Percentiles rank a stretch among this genome's conserved stretches.
These are phyloP conservation scores for Penicillium samsonianum DNA, from an alignment of 495 filamentous ascomycete species.

Conservation along the genomic window DNA sequence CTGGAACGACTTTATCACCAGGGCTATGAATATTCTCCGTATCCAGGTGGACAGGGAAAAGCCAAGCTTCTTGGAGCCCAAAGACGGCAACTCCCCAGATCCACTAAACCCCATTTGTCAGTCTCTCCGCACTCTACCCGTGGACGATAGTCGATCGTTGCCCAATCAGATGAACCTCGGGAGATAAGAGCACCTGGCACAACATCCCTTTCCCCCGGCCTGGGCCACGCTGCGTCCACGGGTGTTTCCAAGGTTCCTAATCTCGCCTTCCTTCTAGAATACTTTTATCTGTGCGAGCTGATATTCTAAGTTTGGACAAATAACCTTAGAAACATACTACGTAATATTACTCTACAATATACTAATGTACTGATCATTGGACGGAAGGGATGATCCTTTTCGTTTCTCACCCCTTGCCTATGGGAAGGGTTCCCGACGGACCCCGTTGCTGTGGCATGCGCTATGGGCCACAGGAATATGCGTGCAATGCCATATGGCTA, in stretches of 20 bases:
- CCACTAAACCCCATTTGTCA: conserved; percentile 20
- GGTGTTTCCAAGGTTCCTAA: not conserved
- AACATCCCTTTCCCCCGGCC: not conserved
- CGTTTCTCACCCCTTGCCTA: conserved; percentile 14
- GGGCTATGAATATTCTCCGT: not conserved
- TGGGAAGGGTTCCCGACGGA: conserved; percentile 26
- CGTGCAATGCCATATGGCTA: conserved; percentile 11
- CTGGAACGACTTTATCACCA: not conserved
- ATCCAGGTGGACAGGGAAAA: not conserved
- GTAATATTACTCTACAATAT: not conserved
- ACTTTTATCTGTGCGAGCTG: not conserved
- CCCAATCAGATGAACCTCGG: conserved; percentile 16
- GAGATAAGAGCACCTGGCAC: conserved; percentile 10
- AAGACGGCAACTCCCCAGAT: conserved; percentile 12
- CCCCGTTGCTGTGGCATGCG: conserved; percentile 17
- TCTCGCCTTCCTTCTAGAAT: not conserved
- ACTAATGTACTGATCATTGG: not conserved
- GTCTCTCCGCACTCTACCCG: conserved; percentile 26
- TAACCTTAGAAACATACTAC: not conserved
- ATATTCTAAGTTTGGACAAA: not conserved
- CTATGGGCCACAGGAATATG: conserved; percentile 8
- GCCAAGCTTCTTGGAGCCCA: conserved; percentile 18
- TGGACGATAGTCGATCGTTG: conserved; percentile 18
- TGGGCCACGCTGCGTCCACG: too few relatives aligned
- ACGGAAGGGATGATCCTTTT: not conserved